Percentiles rank a stretch among this genome's conserved stretches.
These are phyloP conservation scores for Sporothrix protearum DNA, from an alignment of 2,329 filamentous ascomycete species.

Conservation along the genomic window DNA sequence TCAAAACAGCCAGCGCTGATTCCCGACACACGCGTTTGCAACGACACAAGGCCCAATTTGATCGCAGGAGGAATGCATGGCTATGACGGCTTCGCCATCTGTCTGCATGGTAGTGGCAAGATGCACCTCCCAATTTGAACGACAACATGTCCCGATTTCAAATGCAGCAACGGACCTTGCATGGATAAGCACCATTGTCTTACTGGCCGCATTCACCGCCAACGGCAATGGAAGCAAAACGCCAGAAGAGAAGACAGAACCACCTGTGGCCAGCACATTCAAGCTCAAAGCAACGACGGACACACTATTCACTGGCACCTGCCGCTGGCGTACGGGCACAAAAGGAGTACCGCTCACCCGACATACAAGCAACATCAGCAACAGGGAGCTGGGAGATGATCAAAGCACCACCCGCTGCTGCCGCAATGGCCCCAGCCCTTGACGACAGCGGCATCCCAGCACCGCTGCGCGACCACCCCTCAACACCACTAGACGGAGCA, in stretches of 20 bases:
- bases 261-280: neutral
- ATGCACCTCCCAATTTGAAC: neutral
- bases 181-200: neutral
- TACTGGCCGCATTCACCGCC: neutral
- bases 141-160: neutral
- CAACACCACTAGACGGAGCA: conserved; percentile 13
- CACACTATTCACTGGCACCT: neutral
- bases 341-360: neutral
- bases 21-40: neutral
- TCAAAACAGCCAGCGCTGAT: neutral
- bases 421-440: neutral
- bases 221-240: neutral
- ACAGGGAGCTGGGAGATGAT: neutral
- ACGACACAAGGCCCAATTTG: neutral
- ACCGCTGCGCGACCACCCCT: neutral
- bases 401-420: neutral
- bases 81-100: neutral
- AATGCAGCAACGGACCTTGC: neutral
- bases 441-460: neutral
- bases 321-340: neutral
- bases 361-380: neutral
- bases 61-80: neutral
- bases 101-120: neutral
- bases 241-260: neutral
- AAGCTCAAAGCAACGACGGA: neutral